Percentiles rank a stretch among this genome's conserved stretches.
Conservation (phyloP, 2,329 filamentous ascomycete genomes). For the Orbilia ellipsospora region DNA sequence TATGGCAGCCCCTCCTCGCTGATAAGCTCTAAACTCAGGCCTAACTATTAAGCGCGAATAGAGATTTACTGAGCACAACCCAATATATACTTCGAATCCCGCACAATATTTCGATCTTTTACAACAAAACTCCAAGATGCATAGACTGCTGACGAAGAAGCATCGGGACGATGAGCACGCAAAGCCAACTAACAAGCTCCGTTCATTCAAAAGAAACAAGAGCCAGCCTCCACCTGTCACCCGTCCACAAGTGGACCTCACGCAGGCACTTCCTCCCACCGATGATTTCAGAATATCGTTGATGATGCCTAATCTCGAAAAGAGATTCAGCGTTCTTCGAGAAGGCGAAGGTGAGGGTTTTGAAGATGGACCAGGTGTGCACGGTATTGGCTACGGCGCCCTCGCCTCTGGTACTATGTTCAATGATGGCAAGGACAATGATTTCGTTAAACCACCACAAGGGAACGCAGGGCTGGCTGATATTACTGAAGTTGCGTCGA, state of each 20-base stretch:
- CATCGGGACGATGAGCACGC: constrained; percentile 48
- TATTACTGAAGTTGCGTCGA: constrained; percentile 90
- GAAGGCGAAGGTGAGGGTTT: constrained; percentile 56
- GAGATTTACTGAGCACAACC: constrained; percentile 16
- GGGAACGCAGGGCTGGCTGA: constrained; percentile 65
- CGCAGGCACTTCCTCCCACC: constrained; percentile 77
- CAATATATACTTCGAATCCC: neutral
- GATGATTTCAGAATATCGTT: constrained; percentile 96
- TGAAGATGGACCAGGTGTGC: constrained; percentile 37
- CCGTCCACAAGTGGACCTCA: constrained; percentile 77
- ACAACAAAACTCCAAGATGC: constrained; percentile 27
- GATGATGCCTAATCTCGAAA: constrained; percentile 92
- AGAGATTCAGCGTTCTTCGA: constrained; percentile 77
- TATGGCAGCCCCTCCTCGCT: constrained; percentile 8
- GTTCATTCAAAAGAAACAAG: constrained; percentile 66
- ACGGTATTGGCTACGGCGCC: constrained; percentile 48
- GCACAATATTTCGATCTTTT: constrained; percentile 12
- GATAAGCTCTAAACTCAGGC: neutral
- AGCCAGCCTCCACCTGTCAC: constrained; percentile 68
- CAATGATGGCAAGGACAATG: constrained; percentile 95
- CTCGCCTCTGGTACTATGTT: constrained; percentile 66
- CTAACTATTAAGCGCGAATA: constrained; percentile 10
- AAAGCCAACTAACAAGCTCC: constrained; percentile 50
- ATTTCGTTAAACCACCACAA: constrained; percentile 32
- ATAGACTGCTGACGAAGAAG: constrained; percentile 51